phyloP scores from a whole-genome alignment of 768 basidiomycete species.

The Clavulina sp. region DNA sequence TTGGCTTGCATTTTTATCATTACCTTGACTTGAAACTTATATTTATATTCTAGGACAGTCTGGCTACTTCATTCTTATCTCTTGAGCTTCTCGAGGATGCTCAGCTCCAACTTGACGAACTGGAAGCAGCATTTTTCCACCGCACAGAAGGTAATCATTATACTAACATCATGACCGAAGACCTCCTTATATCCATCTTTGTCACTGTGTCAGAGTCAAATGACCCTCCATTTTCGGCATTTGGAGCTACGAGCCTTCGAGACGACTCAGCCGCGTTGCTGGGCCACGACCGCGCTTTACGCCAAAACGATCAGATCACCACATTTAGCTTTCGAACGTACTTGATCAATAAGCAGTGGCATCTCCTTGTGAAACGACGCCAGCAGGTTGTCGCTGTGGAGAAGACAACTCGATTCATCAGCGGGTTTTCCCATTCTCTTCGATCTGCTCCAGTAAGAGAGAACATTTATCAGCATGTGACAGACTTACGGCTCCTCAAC shows the following conservation, averaged over 20 bases:
- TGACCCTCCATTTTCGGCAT: conserved; percentile 80
- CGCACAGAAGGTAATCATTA: conserved; percentile 21
- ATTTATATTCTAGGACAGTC: conserved; percentile 51
- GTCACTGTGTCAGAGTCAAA: conserved; percentile 41
- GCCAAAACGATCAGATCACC: conserved; percentile 79
- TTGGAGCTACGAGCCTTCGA: conserved; percentile 47
- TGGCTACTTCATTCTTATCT: conserved; percentile 82
- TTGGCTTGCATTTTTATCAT: background rate
- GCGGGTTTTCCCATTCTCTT: conserved; percentile 55
- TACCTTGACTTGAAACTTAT: background rate
- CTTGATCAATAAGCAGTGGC: conserved; percentile 72
- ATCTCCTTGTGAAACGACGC: conserved; percentile 50
- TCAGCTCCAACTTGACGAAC: conserved; percentile 72
- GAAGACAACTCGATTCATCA: conserved; percentile 58
- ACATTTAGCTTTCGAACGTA: conserved; percentile 90
- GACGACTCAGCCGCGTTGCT: conserved; percentile 75
- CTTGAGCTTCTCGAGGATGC: conserved; percentile 85
- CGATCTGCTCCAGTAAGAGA: conserved; percentile 51
- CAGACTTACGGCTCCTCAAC: background rate
- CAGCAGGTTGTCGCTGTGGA: conserved; percentile 51
- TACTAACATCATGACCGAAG: background rate
- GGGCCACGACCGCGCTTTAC: too few relatives aligned
- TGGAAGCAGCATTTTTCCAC: conserved; percentile 61
- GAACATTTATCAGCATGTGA: background rate
- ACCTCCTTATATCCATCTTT: background rate